These are phyloP conservation scores for Coemansia sp. DNA, from an alignment of 192 early-diverging fungal species.

Conservation along the genomic window DNA sequence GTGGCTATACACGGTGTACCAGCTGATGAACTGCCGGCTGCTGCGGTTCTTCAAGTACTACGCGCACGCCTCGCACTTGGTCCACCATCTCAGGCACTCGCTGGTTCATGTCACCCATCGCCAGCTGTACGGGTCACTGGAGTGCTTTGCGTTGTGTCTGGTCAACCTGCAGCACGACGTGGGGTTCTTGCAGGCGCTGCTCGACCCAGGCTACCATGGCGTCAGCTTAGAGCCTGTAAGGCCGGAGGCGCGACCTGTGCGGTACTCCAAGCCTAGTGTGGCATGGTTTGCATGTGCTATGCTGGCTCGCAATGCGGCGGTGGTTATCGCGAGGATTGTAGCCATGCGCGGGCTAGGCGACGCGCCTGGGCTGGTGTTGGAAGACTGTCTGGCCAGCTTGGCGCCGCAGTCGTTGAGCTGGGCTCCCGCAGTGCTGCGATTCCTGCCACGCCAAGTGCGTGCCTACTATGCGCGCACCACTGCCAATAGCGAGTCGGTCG, in stretches of 20 bases:
- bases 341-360: conserved; percentile 50
- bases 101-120: conserved; percentile 64
- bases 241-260: conserved; percentile 10
- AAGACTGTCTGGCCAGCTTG: conserved; percentile 46
- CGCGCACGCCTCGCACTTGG: conserved; percentile 60
- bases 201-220: conserved; percentile 52
- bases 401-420: conserved; percentile 33
- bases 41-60: conserved; percentile 73
- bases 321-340: conserved; percentile 49
- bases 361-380: conserved; percentile 33
- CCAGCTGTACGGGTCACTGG: conserved; percentile 65
- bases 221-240: conserved; percentile 32
- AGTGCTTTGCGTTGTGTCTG: conserved; percentile 65
- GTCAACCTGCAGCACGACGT: conserved; percentile 56
- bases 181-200: conserved; percentile 48
- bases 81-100: conserved; percentile 68
- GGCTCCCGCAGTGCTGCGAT: conserved; percentile 46
- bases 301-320: conserved; percentile 51
- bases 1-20: conserved; percentile 71
- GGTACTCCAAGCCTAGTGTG: conserved; percentile 41
- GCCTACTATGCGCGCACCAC: conserved; percentile 32
- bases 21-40: conserved; percentile 72
- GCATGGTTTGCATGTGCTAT: conserved; percentile 54
- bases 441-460: conserved; percentile 35
- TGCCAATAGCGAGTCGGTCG: conserved; percentile 7